Conservation (phyloP, 768 basidiomycete species). For the Russula sp. region DNA sequence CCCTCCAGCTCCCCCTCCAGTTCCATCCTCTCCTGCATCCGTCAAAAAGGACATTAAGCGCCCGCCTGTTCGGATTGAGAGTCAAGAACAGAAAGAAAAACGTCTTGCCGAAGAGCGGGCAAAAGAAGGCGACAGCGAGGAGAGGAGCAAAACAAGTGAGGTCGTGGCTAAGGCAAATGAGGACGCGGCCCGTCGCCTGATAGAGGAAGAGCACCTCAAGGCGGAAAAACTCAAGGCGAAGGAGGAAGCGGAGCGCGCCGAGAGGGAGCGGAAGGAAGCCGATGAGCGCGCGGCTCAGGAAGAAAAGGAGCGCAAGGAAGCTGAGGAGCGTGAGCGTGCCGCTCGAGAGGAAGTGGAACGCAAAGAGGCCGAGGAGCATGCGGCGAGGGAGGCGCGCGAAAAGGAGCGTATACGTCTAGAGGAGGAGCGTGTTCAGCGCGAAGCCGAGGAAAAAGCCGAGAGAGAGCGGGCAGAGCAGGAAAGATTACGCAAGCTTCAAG, state of each 20-base stretch:
- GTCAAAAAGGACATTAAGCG: constrained; percentile 24
- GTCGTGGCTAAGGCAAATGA: constrained; percentile 27
- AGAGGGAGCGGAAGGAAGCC: constrained; percentile 29
- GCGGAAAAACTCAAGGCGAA: constrained; percentile 37
- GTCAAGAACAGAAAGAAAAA: constrained; percentile 47
- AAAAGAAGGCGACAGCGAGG: constrained; percentile 43
- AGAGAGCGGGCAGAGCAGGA: constrained; percentile 37
- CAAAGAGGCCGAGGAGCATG: constrained; percentile 35
- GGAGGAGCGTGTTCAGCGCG: constrained; percentile 25
- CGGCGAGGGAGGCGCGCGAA: constrained; percentile 24
- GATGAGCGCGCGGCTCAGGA: constrained; percentile 24
- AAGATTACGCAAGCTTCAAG: constrained; percentile 25
- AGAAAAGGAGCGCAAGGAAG: constrained; percentile 31
- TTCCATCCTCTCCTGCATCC: constrained; percentile 22
- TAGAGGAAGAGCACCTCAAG: constrained; percentile 32
- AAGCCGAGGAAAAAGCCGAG: constrained; percentile 42
- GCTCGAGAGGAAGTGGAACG: constrained; percentile 38
- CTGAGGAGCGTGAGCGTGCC: constrained; percentile 31
- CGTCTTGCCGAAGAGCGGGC: constrained; percentile 43
- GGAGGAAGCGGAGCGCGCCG: constrained; percentile 40
- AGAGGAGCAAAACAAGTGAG: constrained; percentile 35
- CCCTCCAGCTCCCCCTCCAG: constrained; percentile 36
- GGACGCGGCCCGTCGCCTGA: constrained; percentile 24
- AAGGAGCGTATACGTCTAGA: constrained; percentile 22
- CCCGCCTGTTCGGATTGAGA: constrained; percentile 56